phyloP scores from a whole-genome alignment of 352 stramenopile genomes.

The Pythium apleroticum region DNA sequence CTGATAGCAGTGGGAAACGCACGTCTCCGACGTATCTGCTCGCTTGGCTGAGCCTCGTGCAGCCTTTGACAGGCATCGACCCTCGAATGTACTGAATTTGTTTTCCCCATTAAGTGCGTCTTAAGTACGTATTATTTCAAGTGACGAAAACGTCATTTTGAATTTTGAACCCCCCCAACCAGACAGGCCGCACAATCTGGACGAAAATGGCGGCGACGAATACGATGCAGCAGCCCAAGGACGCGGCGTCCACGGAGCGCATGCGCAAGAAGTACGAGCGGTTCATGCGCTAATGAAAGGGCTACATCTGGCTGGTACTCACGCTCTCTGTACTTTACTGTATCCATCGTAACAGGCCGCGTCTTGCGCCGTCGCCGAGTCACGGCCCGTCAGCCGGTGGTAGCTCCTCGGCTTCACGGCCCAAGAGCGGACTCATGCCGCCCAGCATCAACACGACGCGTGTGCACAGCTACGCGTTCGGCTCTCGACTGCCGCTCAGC shows the following conservation, averaged over 20 bases:
- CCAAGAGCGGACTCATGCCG: slow-evolving; percentile 22
- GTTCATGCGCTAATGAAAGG: background rate
- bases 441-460: slow-evolving; percentile 15
- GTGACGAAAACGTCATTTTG: slow-evolving; percentile 1
- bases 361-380: slow-evolving; percentile 18
- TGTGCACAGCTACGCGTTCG: slow-evolving; percentile 24
- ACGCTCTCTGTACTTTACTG: background rate
- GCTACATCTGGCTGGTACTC: background rate
- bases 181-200: slow-evolving; percentile 1
- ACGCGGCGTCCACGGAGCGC: slow-evolving; percentile 10
- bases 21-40: slow-evolving; percentile 43
- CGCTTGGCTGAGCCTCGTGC: slow-evolving; percentile 77
- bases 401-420: slow-evolving; percentile 2
- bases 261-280: slow-evolving; percentile 25
- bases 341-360: slow-evolving; percentile 5
- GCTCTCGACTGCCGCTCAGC: slow-evolving; percentile 12
- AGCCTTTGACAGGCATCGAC: slow-evolving; percentile 56
- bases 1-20: background rate
- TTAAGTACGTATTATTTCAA: slow-evolving; percentile 14
- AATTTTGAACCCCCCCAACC: slow-evolving; percentile 19
- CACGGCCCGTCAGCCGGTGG: background rate
- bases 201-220: slow-evolving; percentile 7
- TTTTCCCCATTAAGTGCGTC: slow-evolving; percentile 7
- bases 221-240: slow-evolving; percentile 4
- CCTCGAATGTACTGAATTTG: slow-evolving; percentile 37